Percentiles rank a stretch among this genome's conserved stretches.
Evolutionary conservation across 2,329 filamentous ascomycete species (phyloP).

Genomic region (Bertia moriformis): DNA sequence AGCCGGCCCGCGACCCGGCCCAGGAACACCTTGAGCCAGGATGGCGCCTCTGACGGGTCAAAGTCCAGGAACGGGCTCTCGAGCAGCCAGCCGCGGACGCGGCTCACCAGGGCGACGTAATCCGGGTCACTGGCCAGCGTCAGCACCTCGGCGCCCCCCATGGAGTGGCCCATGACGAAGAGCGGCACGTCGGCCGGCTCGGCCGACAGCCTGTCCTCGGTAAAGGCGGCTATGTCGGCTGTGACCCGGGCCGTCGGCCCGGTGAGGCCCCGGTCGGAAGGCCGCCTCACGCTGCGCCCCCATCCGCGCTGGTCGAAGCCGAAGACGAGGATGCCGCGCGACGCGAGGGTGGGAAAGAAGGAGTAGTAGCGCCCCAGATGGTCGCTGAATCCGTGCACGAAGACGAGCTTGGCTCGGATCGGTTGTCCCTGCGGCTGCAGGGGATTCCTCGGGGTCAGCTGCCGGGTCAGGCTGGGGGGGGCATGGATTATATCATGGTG

Average conservation of each 20-base stretch:
- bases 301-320: constrained; percentile 80
- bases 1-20: constrained; percentile 56
- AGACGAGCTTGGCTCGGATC: constrained; percentile 68
- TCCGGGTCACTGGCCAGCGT: constrained; percentile 35
- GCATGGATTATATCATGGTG: too few species aligned
- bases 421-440: too few species aligned
- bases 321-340: constrained; percentile 59
- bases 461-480: too few species aligned
- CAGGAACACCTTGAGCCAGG: constrained; percentile 41
- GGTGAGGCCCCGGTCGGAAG: constrained; percentile 53
- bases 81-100: constrained; percentile 59
- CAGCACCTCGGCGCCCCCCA: constrained; percentile 72
- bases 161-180: constrained; percentile 80
- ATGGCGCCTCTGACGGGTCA: constrained; percentile 48
- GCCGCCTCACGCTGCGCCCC: constrained; percentile 55
- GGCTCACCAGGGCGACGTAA: constrained; percentile 36
- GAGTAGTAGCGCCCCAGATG: constrained; percentile 65
- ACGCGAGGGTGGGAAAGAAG: constrained; percentile 58
- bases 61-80: constrained; percentile 71
- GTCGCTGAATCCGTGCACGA: constrained; percentile 84
- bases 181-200: constrained; percentile 35
- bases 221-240: constrained; percentile 64
- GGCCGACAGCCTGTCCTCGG: constrained; percentile 39
- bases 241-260: constrained; percentile 63
- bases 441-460: too few species aligned